Percentiles rank a stretch among this genome's conserved stretches.
Evolutionary conservation across 805 yeast genomes (phyloP).

Genomic region (Candida methanosorbosa): DNA sequence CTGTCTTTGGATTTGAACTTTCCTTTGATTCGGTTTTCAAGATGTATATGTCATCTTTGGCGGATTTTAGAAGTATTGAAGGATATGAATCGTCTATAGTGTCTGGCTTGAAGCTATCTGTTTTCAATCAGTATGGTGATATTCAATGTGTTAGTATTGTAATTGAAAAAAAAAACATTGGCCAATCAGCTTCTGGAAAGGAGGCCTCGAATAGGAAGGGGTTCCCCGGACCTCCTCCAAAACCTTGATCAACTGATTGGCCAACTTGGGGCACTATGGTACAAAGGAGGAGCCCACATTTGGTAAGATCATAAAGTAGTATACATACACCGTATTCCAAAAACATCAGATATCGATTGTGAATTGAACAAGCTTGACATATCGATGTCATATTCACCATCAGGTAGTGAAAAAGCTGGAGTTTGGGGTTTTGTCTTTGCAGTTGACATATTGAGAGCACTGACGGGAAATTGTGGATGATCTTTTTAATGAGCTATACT

Average conservation of each 20-base stretch:
- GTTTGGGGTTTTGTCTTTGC: too few species aligned
- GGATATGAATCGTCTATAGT: constrained; percentile 18
- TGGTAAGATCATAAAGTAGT: neutral
- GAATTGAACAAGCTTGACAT: constrained; percentile 16
- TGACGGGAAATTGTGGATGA: too few species aligned
- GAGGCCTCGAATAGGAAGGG: too few species aligned
- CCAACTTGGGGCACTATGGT: too few species aligned
- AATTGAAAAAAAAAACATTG: neutral
- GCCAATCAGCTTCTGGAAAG: too few species aligned
- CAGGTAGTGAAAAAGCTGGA: constrained; percentile 13
- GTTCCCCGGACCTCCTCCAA: too few species aligned
- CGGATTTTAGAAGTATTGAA: constrained; percentile 12
- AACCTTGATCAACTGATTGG: too few species aligned
- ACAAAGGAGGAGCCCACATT: too few species aligned
- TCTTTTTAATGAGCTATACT: too few species aligned
- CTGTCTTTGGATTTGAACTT: neutral
- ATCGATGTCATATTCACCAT: constrained; percentile 28
- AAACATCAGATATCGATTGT: constrained; percentile 12
- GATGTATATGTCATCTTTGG: constrained; percentile 12
- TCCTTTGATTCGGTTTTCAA: constrained; percentile 18
- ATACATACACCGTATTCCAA: constrained; percentile 24
- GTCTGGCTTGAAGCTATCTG: constrained; percentile 25
- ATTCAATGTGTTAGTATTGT: neutral
- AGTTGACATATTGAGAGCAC: too few species aligned
- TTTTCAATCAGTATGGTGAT: neutral